Percentiles rank a stretch among this genome's conserved stretches.
These are phyloP conservation scores for Penicillium coffeae DNA, from an alignment of 495 filamentous ascomycete genomes.

Conservation along the genomic window DNA sequence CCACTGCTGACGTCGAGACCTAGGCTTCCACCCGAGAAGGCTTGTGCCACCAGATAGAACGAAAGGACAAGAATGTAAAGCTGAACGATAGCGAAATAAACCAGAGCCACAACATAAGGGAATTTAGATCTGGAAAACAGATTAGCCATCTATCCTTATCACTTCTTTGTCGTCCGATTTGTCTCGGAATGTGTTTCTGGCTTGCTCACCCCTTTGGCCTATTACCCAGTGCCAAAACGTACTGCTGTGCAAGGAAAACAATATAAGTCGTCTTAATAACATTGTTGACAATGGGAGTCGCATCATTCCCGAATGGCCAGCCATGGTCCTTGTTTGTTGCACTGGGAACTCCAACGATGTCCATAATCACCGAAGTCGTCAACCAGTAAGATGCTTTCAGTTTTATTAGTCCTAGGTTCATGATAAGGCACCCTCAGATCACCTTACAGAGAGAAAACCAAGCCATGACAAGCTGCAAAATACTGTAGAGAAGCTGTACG, in stretches of 20 bases:
- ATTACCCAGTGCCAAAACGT: conserved; percentile 92
- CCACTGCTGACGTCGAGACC: conserved; percentile 50
- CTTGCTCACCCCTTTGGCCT: conserved; percentile 72
- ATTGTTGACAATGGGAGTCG: conserved; percentile 89
- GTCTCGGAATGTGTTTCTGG: conserved; percentile 74
- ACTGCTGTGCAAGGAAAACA: conserved; percentile 81
- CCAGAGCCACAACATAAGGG: too few relatives aligned
- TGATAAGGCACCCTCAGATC: not conserved
- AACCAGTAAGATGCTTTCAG: conserved; percentile 77
- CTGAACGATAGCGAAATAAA: conserved; percentile 85
- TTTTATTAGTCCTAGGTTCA: not conserved
- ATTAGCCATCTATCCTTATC: too few relatives aligned
- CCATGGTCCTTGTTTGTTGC: too few relatives aligned
- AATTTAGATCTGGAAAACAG: too few relatives aligned
- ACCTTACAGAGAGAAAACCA: conserved; percentile 86
- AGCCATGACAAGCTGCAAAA: conserved; percentile 78
- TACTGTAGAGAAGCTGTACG: conserved; percentile 88
- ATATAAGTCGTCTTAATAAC: conserved; percentile 85
- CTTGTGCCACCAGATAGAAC: conserved; percentile 76
- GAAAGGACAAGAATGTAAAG: conserved; percentile 82
- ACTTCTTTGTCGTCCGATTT: too few relatives aligned
- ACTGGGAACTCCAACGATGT: too few relatives aligned
- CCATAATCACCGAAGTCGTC: too few relatives aligned
- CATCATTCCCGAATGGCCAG: too few relatives aligned
- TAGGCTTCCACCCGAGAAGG: conserved; percentile 55